Percentiles rank a stretch among this genome's conserved stretches.
Conservation (phyloP, 2,329 filamentous ascomycete genomes). For the Scedosporium apiospermum region DNA sequence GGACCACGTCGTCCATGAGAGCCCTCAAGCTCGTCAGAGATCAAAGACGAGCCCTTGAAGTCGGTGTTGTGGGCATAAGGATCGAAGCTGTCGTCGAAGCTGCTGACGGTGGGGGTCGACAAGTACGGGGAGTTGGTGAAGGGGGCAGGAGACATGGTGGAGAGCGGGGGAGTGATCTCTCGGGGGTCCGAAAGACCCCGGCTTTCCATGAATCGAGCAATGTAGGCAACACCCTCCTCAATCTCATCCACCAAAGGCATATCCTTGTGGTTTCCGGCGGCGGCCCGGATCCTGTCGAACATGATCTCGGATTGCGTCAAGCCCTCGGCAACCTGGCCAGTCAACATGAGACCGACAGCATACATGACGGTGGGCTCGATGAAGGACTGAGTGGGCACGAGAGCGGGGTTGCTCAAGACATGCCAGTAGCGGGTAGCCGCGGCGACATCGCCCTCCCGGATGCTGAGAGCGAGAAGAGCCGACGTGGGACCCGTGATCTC, state of each 20-base stretch:
- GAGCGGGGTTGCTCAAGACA: conserved; percentile 54
- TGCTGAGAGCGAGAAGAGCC: conserved; percentile 77
- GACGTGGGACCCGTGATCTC: conserved; percentile 53
- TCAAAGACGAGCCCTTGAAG: conserved; percentile 84
- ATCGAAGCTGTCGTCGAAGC: conserved; percentile 76
- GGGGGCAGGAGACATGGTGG: conserved; percentile 3
- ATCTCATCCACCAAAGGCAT: conserved; percentile 64
- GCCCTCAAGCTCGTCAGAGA: conserved; percentile 83
- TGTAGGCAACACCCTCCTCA: conserved; percentile 72
- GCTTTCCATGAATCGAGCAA: conserved; percentile 47
- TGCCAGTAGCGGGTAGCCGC: conserved; percentile 75
- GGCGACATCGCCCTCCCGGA: conserved; percentile 71
- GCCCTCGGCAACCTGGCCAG: conserved; percentile 75
- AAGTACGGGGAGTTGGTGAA: conserved; percentile 42
- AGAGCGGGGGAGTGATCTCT: conserved; percentile 22
- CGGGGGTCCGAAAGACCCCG: conserved; percentile 47
- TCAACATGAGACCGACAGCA: conserved; percentile 75
- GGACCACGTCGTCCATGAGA: conserved; percentile 62
- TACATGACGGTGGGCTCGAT: conserved; percentile 91
- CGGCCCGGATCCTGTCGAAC: conserved; percentile 72
- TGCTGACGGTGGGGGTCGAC: conserved; percentile 46
- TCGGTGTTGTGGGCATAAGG: conserved; percentile 87
- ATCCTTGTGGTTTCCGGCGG: conserved; percentile 28
- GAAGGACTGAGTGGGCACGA: conserved; percentile 52
- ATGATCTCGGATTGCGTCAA: conserved; percentile 71